phyloP scores from a whole-genome alignment of 2,329 filamentous ascomycete genomes.

The Diplocarpon mali region DNA sequence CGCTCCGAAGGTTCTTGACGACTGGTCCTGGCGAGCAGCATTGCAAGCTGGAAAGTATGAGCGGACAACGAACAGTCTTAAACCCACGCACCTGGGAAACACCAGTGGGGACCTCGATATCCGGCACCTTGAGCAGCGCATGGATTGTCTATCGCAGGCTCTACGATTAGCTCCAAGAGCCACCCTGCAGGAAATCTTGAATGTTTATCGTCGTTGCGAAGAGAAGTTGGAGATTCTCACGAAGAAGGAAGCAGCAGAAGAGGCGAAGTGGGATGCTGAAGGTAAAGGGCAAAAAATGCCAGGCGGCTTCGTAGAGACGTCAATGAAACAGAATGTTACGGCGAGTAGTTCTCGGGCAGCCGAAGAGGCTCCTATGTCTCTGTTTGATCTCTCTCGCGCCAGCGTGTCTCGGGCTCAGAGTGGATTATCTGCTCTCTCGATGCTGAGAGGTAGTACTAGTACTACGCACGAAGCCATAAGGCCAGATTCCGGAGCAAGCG shows the following conservation, averaged over 20 bases:
- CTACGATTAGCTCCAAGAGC: conserved; percentile 60
- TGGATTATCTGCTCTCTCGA: conserved; percentile 43
- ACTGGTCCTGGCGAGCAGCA: conserved; percentile 70
- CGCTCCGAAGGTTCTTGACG: conserved; percentile 34
- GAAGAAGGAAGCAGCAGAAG: conserved; percentile 54
- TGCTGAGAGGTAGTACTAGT: conserved; percentile 14
- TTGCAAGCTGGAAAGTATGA: conserved; percentile 68
- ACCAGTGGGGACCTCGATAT: conserved; percentile 50
- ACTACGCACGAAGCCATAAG: conserved; percentile 1
- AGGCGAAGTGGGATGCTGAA: conserved; percentile 58
- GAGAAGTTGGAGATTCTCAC: conserved; percentile 61
- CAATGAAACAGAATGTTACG: conserved; percentile 27
- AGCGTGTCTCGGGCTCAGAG: conserved; percentile 47
- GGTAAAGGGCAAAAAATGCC: conserved; percentile 48
- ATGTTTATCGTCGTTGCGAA: conserved; percentile 65
- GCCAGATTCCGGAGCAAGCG: conserved; percentile 12
- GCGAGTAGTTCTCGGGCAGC: conserved; percentile 29
- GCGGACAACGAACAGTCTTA: conserved; percentile 40
- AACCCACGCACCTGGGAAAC: conserved; percentile 49
- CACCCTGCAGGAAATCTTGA: conserved; percentile 64
- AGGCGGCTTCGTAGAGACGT: conserved; percentile 37
- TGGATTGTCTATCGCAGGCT: conserved; percentile 68
- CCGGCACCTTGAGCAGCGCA: conserved; percentile 66
- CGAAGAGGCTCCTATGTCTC: conserved; percentile 51
- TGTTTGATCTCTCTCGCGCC: conserved; percentile 53